Evolutionary conservation across 202 grass and related monocot genomes (phyloP).

Genomic region (Zizania palustris): DNA sequence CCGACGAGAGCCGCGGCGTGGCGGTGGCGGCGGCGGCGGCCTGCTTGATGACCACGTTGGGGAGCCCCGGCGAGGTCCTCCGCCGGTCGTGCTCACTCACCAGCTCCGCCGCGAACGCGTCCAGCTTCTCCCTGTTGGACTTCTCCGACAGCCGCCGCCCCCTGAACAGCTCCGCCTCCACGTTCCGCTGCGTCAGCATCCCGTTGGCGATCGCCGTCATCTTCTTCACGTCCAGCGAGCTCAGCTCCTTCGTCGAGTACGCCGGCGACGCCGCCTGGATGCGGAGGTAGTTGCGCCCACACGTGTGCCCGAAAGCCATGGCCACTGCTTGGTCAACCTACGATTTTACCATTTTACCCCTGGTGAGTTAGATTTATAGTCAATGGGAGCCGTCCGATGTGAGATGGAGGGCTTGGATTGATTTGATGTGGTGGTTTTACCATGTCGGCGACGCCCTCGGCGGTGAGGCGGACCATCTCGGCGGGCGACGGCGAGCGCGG

Average conservation of each 20-base stretch:
- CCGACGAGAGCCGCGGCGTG: conserved; percentile 46
- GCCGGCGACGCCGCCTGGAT: conserved; percentile 55
- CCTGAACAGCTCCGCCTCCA: conserved; percentile 57
- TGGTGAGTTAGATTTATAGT: neutral
- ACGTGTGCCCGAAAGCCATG: conserved; percentile 66
- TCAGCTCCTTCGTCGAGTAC: conserved; percentile 26
- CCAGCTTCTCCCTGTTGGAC: conserved; percentile 65
- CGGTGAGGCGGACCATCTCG: conserved; percentile 76
- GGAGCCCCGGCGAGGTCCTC: neutral
- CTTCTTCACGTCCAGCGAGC: conserved; percentile 39
- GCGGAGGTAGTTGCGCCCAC: conserved; percentile 61
- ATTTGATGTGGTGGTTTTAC: conserved; percentile 36
- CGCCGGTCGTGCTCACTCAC: conserved; percentile 55
- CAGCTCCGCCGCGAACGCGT: conserved; percentile 56
- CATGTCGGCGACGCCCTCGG: conserved; percentile 90
- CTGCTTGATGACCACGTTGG: conserved; percentile 60
- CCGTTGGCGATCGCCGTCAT: conserved; percentile 49
- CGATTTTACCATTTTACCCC: neutral
- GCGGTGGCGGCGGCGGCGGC: neutral
- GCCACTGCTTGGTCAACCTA: conserved; percentile 76
- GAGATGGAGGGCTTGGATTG: neutral
- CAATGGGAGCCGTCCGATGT: neutral
- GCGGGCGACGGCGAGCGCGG: conserved; percentile 48
- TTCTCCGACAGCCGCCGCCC: conserved; percentile 57
- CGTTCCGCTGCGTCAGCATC: conserved; percentile 73